Evolutionary conservation across 768 basidiomycete genomes (phyloP).

Genomic region (Leccinum aurantiacum): DNA sequence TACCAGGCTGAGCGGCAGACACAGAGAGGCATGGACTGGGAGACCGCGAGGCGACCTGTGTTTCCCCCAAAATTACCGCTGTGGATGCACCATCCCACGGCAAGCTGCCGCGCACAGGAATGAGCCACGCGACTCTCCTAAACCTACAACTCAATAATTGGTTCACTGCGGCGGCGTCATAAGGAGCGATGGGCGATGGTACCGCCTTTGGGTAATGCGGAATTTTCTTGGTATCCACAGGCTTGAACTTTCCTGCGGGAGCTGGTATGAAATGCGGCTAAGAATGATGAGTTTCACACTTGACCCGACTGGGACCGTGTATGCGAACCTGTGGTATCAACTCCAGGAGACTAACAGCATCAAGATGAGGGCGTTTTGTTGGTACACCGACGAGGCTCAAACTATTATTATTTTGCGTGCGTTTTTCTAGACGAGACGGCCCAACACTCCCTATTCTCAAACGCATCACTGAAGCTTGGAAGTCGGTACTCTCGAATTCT

Average conservation of each 20-base stretch:
- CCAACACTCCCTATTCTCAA: background rate
- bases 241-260: slow-evolving; percentile 15
- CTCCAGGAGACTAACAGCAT: slow-evolving; percentile 35
- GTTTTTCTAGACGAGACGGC: slow-evolving; percentile 10
- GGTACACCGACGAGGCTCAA: slow-evolving; percentile 11
- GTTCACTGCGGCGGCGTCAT: slow-evolving; percentile 33
- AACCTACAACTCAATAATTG: slow-evolving; percentile 32
- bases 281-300: slow-evolving; percentile 12
- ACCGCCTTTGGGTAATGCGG: slow-evolving; percentile 36
- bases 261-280: slow-evolving; percentile 27
- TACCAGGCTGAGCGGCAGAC: slow-evolving; percentile 16
- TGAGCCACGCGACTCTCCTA: slow-evolving; percentile 53
- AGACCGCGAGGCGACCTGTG: slow-evolving; percentile 17
- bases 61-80: slow-evolving; percentile 40
- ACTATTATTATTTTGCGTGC: slow-evolving; percentile 1
- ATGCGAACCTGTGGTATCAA: slow-evolving; percentile 47
- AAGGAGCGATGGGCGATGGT: slow-evolving; percentile 39
- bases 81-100: slow-evolving; percentile 49
- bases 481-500: slow-evolving; percentile 42
- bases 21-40: slow-evolving; percentile 21
- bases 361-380: slow-evolving; percentile 36
- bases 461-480: slow-evolving; percentile 16
- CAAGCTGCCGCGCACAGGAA: slow-evolving; percentile 53
- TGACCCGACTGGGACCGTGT: background rate
- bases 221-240: slow-evolving; percentile 22